These are phyloP conservation scores for Nemania abortiva DNA, from an alignment of 2,329 filamentous ascomycete species.

Conservation along the genomic window DNA sequence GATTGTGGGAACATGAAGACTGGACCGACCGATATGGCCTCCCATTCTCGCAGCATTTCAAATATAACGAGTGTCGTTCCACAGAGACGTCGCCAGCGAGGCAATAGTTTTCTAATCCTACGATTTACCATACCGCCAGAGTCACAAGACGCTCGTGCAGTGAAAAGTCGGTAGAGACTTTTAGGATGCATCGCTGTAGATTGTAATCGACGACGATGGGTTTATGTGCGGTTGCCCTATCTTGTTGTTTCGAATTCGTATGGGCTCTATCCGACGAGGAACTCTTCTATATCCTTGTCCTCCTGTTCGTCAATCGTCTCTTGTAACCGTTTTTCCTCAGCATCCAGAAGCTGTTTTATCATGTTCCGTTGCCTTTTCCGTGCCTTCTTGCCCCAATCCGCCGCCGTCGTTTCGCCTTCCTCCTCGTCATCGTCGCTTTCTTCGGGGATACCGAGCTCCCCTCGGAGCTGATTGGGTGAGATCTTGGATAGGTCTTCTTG, in stretches of 20 bases:
- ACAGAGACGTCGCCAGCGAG: neutral
- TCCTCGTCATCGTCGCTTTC: conserved; percentile 65
- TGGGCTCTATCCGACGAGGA: conserved; percentile 59
- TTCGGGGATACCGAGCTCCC: conserved; percentile 64
- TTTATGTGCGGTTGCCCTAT: conserved; percentile 21
- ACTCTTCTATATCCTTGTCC: conserved; percentile 81
- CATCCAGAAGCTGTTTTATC: conserved; percentile 73
- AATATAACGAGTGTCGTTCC: conserved; percentile 1
- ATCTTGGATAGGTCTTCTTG: conserved; percentile 66
- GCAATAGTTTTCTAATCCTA: conserved; percentile 12
- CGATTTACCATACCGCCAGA: conserved; percentile 10
- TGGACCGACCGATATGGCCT: conserved; percentile 2
- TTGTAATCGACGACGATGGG: conserved; percentile 19
- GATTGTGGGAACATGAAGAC: neutral
- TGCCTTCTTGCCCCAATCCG: conserved; percentile 78
- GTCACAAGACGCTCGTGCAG: neutral
- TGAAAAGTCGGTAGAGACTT: conserved; percentile 8
- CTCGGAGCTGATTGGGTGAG: conserved; percentile 74
- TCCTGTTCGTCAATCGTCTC: conserved; percentile 72
- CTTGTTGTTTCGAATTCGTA: conserved; percentile 6
- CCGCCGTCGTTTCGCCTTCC: conserved; percentile 57
- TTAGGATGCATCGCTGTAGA: conserved; percentile 11
- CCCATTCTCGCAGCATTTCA: conserved; percentile 6
- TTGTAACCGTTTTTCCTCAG: conserved; percentile 69
- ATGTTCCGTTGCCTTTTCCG: conserved; percentile 75